Evolutionary conservation across 805 yeast species (phyloP), one percentile per base, ranked within the genome.

Genomic region (Diddensiella transvaalensis): DNA sequence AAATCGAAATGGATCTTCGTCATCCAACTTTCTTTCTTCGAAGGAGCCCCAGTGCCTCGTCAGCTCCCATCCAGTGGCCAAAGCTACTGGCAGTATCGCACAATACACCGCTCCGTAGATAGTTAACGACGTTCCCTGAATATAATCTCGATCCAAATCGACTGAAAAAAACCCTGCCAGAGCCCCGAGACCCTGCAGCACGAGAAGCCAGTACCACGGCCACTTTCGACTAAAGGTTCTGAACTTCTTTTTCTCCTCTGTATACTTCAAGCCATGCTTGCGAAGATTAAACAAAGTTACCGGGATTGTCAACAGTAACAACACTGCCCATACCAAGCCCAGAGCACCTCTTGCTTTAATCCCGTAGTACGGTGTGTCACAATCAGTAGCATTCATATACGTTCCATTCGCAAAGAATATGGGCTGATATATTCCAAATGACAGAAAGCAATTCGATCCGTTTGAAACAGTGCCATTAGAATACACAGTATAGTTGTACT

Each of bases 191-290:
- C 50, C 54, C 19, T 60, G 61, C 21, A 57, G 39, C 4, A 61
- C 32, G 15, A 61, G 24, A 35, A 58, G 50, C 61, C 65, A 59
- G 44, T 61, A 60, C 65, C 65, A 61, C 24, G 58, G 65, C 59
- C 61, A 59, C 32, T 59, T 51, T 4, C 65, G 46, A 15, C 60
- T 50, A 23, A 58, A 18, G 10, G 48, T 42, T 24, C 63, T 47
- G 42, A 52, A 61, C 18, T 53, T 51, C 29, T 50, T 52, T 24
- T 55, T 51, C 44, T 60, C 60, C 23, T 45, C 41, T 4, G 44
- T 23, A 37, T 40, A 58, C 17, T 37, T 36, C 44, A 33, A 36
- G 10, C 65, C 65, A 37, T 59, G 61, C 42, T 59, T 60, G 29
- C 59, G 48, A 11, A 61, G 55, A 47, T 55, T 53, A 48, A 51